Conservation (phyloP, 2,329 filamentous ascomycete genomes). For the Neofusicoccum cordaticola region DNA sequence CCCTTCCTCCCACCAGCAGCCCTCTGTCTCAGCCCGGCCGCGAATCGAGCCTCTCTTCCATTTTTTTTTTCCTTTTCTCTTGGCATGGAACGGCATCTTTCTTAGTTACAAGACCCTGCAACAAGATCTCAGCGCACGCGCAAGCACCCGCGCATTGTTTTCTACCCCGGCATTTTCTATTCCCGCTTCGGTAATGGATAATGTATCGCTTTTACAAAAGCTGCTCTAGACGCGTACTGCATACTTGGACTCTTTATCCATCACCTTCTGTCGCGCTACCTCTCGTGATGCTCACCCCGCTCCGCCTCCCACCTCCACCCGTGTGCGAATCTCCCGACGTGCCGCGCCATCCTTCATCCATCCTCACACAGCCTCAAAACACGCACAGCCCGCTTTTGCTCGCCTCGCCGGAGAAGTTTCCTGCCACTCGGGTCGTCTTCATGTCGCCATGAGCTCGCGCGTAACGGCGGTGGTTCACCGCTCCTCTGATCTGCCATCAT, state of each 20-base stretch:
- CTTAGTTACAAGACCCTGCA: background rate
- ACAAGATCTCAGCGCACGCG: slow-evolving; percentile 1
- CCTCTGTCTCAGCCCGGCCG: slow-evolving; percentile 2
- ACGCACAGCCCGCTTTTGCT: too few species aligned
- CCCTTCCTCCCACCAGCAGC: background rate
- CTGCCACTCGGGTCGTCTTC: too few species aligned
- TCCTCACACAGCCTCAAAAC: background rate
- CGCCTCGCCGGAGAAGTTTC: too few species aligned
- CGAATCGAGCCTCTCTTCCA: background rate
- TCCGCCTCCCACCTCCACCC: background rate
- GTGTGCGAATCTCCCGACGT: background rate
- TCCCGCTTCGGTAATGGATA: slow-evolving; percentile 8
- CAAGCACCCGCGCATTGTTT: slow-evolving; percentile 1
- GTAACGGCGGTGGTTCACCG: background rate
- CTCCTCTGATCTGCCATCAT: background rate
- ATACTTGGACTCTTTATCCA: background rate
- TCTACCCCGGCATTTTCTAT: background rate
- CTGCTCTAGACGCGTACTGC: slow-evolving; percentile 1
- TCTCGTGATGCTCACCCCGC: background rate
- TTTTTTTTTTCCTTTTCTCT: background rate
- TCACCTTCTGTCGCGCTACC: background rate
- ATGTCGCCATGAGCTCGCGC: too few species aligned
- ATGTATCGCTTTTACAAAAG: background rate
- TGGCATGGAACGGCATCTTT: background rate
- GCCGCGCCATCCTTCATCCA: background rate